Evolutionary conservation across 495 filamentous ascomycete genomes (phyloP), one percentile per base, ranked within the genome.

Genomic region (Glonium stellatum): DNA sequence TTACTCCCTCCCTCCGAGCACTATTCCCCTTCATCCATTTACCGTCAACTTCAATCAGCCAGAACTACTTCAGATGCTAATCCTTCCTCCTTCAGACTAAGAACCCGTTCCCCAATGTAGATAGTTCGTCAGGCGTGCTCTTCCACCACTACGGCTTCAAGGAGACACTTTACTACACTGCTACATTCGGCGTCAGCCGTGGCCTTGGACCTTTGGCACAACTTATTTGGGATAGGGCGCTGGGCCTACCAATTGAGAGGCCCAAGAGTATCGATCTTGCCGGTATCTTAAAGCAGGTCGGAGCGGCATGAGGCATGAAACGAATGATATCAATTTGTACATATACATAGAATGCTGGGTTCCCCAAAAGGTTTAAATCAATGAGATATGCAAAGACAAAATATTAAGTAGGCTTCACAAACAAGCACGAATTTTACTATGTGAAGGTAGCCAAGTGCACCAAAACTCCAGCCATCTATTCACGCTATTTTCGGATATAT

Each of bases 71-170:
- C 39, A 57, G 39, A 19, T 44, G 50, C 55, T 61, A 37, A 58
- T 31, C 48, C 15, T 34, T 18, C 3, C 18, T 10, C 10, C 5
- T 31, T 18, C 52, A 84, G 87, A 97, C 93, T 65, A 97, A 97
- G 82, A 97, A 97, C 79, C 92, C 92, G 8, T 91, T 89, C 73
- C 93, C 93, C 48, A 98, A 98, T 69, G 93, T 98, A 55, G 93
- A 98, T 73, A 87, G 85, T 18, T 84, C 82, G 57, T 95, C 89
- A 1, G 93, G 93, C 56, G 95, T 96, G 4, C 79, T 98, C 39
- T 97, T 98, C 81, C 83, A 97, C 71, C 91, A 97, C 75, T 98
- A 93, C 69, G 93, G 91, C 51, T 95, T 97, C 83, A 86, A 87
- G 73, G 89, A 98, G 74, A 95, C 92, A 1, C 80, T 97, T 8